Base-by-base conservation (phyloP, 2,329 filamentous ascomycete species). In the Fusarium tricinctum region DNA sequence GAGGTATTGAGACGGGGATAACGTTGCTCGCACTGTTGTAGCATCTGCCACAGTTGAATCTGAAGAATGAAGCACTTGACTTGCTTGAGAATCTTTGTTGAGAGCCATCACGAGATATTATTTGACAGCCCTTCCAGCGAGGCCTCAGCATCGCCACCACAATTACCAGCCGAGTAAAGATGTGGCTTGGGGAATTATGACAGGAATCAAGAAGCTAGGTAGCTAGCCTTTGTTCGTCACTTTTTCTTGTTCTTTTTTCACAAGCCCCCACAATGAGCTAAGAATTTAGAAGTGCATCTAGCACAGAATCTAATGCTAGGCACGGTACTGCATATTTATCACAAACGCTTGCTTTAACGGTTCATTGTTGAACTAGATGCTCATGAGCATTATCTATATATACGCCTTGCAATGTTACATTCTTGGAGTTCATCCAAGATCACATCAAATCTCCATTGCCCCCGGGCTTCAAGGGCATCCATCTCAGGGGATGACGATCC, bases 11-110 rank as follows among this genome's bases (percentile, higher is more conserved):
- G 48, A 46, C 32, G 28, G 28, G 38, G 50, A 57, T 54, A 59
- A 56, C 39, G 58, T 50, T 57, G 47, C 57, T 73, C 70, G 66
- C 70, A 72, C 70, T 72, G 70, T 72, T 53, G 58, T 30, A 44
- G 19, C 61, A 47, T 50, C 62, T 65, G 65, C 65, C 58, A 71
- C 57, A 45, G 45, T 57, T 44, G 22, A 28, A 47, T 12, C 10
- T n/a, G 6, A 42, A 32, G 35, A 22, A 49, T 50, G 43, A 48
- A 57, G 52, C 28, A 49, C 44, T 39, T 59, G 44, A 59, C 44
- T 67, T 63, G 63, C 38, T 35, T 46, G 39, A 42, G 22, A 42
- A 30, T 46, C 38, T 46, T 26, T 49, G 20, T 48, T 33, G 20
- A 40, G 20, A 20, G 26, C 12, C 28, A 52, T 69, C 45, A 66